A percentile compares a stretch with the other conserved stretches of the same genome.
phyloP scores from a whole-genome alignment of 225 moss, liverwort and hornwort species.

The Lunularia cruciata region DNA sequence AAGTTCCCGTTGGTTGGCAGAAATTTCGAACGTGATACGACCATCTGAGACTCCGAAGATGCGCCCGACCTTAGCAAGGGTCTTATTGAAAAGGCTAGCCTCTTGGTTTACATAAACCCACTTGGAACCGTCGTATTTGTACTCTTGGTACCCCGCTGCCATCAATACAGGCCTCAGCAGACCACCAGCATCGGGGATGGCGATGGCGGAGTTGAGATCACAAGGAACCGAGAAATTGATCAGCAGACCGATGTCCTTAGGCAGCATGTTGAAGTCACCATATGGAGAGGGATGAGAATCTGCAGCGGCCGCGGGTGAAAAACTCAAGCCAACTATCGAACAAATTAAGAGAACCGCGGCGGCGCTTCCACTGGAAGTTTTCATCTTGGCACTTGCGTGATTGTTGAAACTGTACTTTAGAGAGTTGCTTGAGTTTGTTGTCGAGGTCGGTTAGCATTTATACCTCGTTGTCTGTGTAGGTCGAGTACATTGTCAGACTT shows the following conservation, averaged over 20 bases:
- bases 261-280: background rate
- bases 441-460: too few species aligned
- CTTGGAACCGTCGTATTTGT: slow-evolving; percentile 20
- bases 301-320: background rate
- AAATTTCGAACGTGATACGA: slow-evolving; percentile 17
- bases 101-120: slow-evolving; percentile 14
- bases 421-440: too few species aligned
- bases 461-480: too few species aligned
- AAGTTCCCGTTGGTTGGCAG: background rate
- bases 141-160: slow-evolving; percentile 32
- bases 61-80: slow-evolving; percentile 20
- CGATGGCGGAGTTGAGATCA: slow-evolving; percentile 28
- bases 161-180: slow-evolving; percentile 36
- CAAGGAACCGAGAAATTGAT: slow-evolving; percentile 50
- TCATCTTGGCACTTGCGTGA: too few species aligned
- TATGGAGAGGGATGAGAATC: too few species aligned
- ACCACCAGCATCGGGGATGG: slow-evolving; percentile 34
- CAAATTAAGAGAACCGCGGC: background rate
- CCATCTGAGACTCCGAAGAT: slow-evolving; percentile 1
- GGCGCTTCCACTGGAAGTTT: background rate
- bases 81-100: slow-evolving; percentile 29
- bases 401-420: too few species aligned
- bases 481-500: too few species aligned
- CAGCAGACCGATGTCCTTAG: slow-evolving; percentile 14
- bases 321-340: background rate